phyloP scores from a whole-genome alignment of 306 rosid species.

The Malus sieversii region DNA sequence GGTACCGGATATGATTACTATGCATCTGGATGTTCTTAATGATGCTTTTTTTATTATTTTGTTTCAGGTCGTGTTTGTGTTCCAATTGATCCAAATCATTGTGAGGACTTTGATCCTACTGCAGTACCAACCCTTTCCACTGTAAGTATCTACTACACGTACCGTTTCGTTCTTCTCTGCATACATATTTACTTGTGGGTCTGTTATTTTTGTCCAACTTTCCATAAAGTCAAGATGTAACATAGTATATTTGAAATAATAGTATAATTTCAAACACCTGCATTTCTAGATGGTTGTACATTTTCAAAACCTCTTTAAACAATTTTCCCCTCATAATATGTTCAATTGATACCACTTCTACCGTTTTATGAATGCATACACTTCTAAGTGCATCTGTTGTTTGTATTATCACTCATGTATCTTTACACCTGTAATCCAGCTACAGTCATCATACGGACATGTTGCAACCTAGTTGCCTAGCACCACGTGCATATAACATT shows the following conservation, averaged over 20 bases:
- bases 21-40: slow-evolving; percentile 2
- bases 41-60: slow-evolving; percentile 18
- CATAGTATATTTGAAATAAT: background rate
- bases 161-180: slow-evolving; percentile 4
- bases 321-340: background rate
- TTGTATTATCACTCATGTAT: background rate
- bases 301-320: background rate
- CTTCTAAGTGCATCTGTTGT: background rate
- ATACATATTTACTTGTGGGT: background rate
- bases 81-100: slow-evolving; percentile 68
- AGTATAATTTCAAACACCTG: background rate
- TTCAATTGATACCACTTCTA: background rate
- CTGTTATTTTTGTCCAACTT: background rate
- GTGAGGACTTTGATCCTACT: slow-evolving; percentile 83
- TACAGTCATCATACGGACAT: background rate
- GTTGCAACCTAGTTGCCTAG: background rate
- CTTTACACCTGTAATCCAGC: background rate
- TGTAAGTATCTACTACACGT: slow-evolving; percentile 29
- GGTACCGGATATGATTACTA: background rate
- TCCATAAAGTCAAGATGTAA: background rate
- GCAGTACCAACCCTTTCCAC: slow-evolving; percentile 69
- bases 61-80: slow-evolving; percentile 67
- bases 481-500: background rate
- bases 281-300: background rate
- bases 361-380: background rate